These are phyloP conservation scores for Beauveria sp. DNA, from an alignment of 2,329 filamentous ascomycete genomes.

Conservation along the genomic window DNA sequence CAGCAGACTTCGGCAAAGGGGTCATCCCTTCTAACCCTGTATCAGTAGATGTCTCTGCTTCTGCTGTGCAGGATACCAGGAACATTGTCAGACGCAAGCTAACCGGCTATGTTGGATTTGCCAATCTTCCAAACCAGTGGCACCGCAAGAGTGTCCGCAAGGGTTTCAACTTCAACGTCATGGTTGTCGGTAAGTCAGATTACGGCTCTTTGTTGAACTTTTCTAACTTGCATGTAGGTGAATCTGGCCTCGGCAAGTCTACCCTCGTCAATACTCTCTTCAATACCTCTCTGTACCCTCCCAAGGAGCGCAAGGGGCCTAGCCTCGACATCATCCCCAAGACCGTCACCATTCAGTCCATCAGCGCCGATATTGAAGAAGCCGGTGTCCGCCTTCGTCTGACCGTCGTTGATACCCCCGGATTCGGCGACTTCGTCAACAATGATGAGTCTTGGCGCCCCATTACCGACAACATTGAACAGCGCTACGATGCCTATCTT, in stretches of 20 bases:
- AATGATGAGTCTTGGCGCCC: conserved; percentile 99
- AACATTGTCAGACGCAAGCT: conserved; percentile 98
- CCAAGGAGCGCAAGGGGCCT: conserved; percentile 95
- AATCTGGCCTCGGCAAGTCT: conserved; percentile 98
- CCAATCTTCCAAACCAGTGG: conserved; percentile 99
- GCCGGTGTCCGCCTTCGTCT: conserved; percentile 92
- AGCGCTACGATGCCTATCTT: conserved; percentile 95
- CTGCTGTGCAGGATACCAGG: conserved; percentile 56
- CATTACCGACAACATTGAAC: conserved; percentile 99
- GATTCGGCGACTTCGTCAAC: conserved; percentile 99
- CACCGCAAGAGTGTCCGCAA: conserved; percentile 99
- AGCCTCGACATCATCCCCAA: conserved; percentile 98
- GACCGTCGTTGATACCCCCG: conserved; percentile 95
- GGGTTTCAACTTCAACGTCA: conserved; percentile 99
- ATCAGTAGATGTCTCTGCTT: conserved; percentile 32
- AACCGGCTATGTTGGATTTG: conserved; percentile 97
- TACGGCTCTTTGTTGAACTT: not conserved
- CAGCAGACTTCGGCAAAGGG: conserved; percentile 23
- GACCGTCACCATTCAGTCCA: conserved; percentile 90
- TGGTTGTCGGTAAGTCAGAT: conserved; percentile 83
- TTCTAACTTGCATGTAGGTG: conserved; percentile 54
- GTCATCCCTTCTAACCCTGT: conserved; percentile 28
- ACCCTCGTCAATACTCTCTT: conserved; percentile 98
- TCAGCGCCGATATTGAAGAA: conserved; percentile 95
- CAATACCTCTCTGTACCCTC: conserved; percentile 98